Base-by-base conservation (phyloP, 2,329 filamentous ascomycete genomes). In the Hymenoscyphus repandus region DNA sequence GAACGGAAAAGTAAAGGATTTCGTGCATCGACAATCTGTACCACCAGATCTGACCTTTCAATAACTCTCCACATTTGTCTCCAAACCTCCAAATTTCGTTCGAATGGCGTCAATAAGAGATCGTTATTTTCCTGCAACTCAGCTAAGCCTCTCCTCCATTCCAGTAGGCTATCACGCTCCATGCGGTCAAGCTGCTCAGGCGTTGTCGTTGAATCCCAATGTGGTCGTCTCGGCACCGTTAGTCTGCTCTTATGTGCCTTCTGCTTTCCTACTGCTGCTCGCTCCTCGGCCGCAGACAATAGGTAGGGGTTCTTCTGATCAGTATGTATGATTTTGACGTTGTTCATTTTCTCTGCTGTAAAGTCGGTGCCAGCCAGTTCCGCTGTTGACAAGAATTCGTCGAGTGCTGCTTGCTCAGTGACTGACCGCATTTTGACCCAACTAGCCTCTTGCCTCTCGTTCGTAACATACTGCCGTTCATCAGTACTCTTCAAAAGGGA, bases 371-470 rank as follows among this genome's bases (percentile, higher is more conserved):
- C 92, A n/a, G 93, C 93, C 61, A 99, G 76, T 72, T 97, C 91
- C 57, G 93, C 95, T 1, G 93, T 99, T 51, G 87, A 88, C 58
- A 99, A 75, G 70, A 99, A 99, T 70, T 99, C 93, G 69, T 99
- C 93, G 55, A 99, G 82, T 40, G 91, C 91, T 60, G 86, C 91
- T 72, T 99, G 93, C 75, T 99, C 90, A 5, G 93, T 99, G 61
- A 99, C 88, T 69, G 90, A 96, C 74, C 92, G 90, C 93, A 99
- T 97, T 77, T 97, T 99, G 66, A 97, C 90, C 90, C 91, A 99
- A 61, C 89, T 80, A 33, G 92, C 93, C 73, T 97, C 91, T 68
- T 95, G 85, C 62, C 83, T 85, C 58, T 88, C 86, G 68, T 95
- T 96, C 44, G 90, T 93, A 63, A 97, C 83, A 69, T 99, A 99